Evolutionary conservation across 2,329 filamentous ascomycete genomes (phyloP).

Genomic region (Cladosporium oxysporum): DNA sequence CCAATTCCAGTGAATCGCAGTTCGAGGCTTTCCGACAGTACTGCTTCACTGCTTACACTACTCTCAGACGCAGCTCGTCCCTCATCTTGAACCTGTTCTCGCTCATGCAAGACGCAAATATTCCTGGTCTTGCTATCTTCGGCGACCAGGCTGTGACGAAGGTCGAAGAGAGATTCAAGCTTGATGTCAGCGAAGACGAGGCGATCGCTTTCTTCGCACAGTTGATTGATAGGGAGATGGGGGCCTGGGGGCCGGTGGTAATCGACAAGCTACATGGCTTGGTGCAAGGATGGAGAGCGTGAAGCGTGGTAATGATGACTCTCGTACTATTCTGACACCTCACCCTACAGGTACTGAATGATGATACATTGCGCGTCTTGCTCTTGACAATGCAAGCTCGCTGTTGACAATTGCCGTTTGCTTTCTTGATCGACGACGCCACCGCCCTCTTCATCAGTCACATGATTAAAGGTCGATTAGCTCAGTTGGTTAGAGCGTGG

Average conservation of each 20-base stretch:
- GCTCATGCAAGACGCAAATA: conserved; percentile 96
- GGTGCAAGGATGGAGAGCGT: conserved; percentile 87
- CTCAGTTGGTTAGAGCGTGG: conserved; percentile 20
- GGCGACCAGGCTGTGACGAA: conserved; percentile 87
- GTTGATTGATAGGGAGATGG: conserved; percentile 86
- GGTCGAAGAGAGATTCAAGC: conserved; percentile 89
- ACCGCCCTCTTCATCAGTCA: background rate
- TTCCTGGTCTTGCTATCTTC: conserved; percentile 82
- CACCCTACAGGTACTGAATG: background rate
- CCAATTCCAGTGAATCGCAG: conserved; percentile 47
- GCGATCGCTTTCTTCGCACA: conserved; percentile 84
- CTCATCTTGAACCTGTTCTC: conserved; percentile 94
- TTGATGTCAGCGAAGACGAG: conserved; percentile 90
- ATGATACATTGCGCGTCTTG: background rate
- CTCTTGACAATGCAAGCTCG: background rate
- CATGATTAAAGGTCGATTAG: conserved; percentile 4
- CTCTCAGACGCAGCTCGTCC: conserved; percentile 84
- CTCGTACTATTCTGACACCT: background rate
- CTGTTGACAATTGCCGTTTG: background rate
- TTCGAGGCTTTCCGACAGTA: conserved; percentile 93
- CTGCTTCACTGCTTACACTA: conserved; percentile 91
- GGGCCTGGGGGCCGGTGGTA: conserved; percentile 86
- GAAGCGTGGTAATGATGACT: conserved; percentile 3
- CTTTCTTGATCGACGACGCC: background rate
- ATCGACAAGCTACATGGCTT: conserved; percentile 94